Evolutionary conservation across 176 grass and related monocot genomes (phyloP).

Genomic region (Triticum urartu): DNA sequence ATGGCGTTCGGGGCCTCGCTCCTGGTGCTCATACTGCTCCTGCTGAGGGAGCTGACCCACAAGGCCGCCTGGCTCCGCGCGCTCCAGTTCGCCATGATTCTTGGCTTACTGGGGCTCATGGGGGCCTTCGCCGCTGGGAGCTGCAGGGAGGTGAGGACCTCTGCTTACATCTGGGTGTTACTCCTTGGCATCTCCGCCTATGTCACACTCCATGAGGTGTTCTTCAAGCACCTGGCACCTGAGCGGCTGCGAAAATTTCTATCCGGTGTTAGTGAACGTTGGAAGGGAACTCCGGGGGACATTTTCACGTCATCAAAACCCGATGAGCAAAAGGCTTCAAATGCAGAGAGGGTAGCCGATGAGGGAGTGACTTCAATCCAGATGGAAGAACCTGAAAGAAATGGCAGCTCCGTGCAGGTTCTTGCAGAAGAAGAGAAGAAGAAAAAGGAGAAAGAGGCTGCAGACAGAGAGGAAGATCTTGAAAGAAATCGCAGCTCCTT

Average conservation of each 20-base stretch:
- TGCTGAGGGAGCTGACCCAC: conserved; percentile 26
- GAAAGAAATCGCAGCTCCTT: conserved; percentile 37
- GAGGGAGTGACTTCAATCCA: too few species aligned
- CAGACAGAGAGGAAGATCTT: neutral
- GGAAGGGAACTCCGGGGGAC: too few species aligned
- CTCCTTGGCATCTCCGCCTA: conserved; percentile 44
- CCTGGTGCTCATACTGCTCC: conserved; percentile 35
- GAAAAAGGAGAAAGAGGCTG: too few species aligned
- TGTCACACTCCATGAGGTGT: conserved; percentile 42
- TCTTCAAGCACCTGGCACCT: conserved; percentile 38
- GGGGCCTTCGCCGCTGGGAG: conserved; percentile 47
- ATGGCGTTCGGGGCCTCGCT: conserved; percentile 42
- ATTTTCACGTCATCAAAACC: too few species aligned
- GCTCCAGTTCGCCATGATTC: conserved; percentile 41
- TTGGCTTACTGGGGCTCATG: conserved; percentile 47
- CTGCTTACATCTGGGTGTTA: conserved; percentile 48
- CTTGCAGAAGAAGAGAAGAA: too few species aligned
- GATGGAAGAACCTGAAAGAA: too few species aligned
- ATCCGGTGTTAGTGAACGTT: too few species aligned
- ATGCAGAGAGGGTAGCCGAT: too few species aligned
- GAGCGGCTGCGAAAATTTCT: neutral
- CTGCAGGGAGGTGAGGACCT: conserved; percentile 48
- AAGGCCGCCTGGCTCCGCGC: conserved; percentile 37
- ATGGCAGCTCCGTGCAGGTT: too few species aligned
- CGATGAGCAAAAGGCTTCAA: too few species aligned